phyloP scores from a whole-genome alignment of 164 flowering plant genomes.

The Malania oleifera region DNA sequence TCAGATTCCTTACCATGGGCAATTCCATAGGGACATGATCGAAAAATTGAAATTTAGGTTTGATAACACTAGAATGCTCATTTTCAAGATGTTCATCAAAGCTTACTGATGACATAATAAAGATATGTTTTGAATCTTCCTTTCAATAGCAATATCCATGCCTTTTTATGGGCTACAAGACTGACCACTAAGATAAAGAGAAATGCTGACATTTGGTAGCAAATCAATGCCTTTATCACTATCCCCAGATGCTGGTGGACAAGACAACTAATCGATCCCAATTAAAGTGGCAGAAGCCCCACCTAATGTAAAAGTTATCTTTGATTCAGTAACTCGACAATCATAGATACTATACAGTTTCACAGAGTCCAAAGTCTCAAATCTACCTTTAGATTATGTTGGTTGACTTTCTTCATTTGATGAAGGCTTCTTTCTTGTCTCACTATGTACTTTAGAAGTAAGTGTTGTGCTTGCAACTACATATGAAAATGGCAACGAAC shows the following conservation, averaged over 20 bases:
- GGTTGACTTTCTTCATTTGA: conserved; percentile 28
- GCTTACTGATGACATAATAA: conserved; percentile 25
- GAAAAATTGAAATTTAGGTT: conserved; percentile 12
- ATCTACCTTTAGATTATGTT: conserved; percentile 21
- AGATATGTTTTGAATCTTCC: conserved; percentile 19
- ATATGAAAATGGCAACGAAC: conserved; percentile 26
- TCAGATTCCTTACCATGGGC: conserved; percentile 12
- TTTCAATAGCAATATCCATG: conserved; percentile 12
- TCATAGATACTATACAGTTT: conserved; percentile 21
- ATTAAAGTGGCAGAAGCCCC: conserved; percentile 6
- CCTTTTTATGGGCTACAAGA: conserved; percentile 15
- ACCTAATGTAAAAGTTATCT: conserved; percentile 10
- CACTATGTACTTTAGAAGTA: conserved; percentile 27
- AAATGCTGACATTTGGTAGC: conserved; percentile 7
- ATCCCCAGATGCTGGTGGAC: conserved; percentile 13
- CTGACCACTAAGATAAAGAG: conserved; percentile 11
- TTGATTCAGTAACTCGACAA: conserved; percentile 9
- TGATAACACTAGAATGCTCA: conserved; percentile 19
- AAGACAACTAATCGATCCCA: conserved; percentile 9
- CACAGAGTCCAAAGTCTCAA: conserved; percentile 22
- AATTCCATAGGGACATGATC: conserved; percentile 16
- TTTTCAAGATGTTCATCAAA: conserved; percentile 17
- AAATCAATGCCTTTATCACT: conserved; percentile 4
- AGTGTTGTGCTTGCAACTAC: conserved; percentile 29
- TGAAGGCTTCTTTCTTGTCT: conserved; percentile 28